Conservation (phyloP, 2,329 filamentous ascomycete species). For the Lecanicillium sp. region DNA sequence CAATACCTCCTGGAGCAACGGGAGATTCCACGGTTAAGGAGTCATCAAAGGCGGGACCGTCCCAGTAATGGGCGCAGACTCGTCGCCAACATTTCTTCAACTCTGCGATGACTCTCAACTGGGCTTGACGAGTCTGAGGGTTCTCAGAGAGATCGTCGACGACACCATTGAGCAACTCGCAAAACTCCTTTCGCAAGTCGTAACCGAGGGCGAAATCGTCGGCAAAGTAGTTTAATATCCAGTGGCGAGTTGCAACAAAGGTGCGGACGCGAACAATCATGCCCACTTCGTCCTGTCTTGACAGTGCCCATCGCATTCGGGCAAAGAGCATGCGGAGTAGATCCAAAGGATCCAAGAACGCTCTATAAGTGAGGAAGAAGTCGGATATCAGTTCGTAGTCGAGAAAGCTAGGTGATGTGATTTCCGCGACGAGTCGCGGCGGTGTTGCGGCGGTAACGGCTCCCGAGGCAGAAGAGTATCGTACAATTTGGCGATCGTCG, state of each 20-base stretch:
- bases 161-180: constrained; percentile 66
- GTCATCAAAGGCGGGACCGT: constrained; percentile 59
- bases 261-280: constrained; percentile 92
- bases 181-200: constrained; percentile 68
- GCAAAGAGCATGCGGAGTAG: constrained; percentile 79
- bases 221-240: constrained; percentile 95
- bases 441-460: constrained; percentile 85
- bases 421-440: constrained; percentile 85
- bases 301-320: constrained; percentile 78
- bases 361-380: constrained; percentile 92
- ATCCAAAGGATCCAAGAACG: constrained; percentile 70
- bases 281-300: constrained; percentile 71
- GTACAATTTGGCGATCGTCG: constrained; percentile 73
- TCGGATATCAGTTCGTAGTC: constrained; percentile 96
- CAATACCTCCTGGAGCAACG: constrained; percentile 68
- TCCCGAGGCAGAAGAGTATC: constrained; percentile 62
- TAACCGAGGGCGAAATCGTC: constrained; percentile 84
- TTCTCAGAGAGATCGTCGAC: constrained; percentile 45
- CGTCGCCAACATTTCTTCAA: constrained; percentile 96
- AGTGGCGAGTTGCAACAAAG: constrained; percentile 91
- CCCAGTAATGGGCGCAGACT: constrained; percentile 86
- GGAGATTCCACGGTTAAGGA: constrained; percentile 53
- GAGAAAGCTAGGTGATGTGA: constrained; percentile 90
- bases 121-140: constrained; percentile 37
- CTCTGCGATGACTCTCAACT: constrained; percentile 81